These are phyloP conservation scores for Rosa persica DNA, from an alignment of 306 rosid genomes.

Conservation along the genomic window DNA sequence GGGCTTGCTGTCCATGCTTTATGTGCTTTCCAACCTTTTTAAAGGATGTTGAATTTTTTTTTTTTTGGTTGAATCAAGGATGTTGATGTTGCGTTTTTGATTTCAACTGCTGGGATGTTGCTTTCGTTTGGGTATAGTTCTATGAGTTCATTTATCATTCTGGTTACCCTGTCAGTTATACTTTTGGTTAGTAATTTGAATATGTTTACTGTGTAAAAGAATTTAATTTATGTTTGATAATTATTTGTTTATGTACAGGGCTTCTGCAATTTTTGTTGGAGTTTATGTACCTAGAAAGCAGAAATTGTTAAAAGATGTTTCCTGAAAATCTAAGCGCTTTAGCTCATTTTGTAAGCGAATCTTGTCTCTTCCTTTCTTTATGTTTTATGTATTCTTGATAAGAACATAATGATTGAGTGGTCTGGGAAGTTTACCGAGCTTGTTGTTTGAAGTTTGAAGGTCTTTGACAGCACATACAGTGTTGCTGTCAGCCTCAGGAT, in stretches of 20 bases:
- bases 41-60: neutral
- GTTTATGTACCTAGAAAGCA: constrained; percentile 92
- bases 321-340: constrained; percentile 85
- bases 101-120: neutral
- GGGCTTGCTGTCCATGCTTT: too few relatives aligned
- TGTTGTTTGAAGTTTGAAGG: neutral
- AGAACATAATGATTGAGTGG: neutral
- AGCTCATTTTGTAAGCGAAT: constrained; percentile 77
- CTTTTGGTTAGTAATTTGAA: neutral
- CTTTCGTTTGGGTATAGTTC: neutral
- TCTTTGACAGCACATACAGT: neutral
- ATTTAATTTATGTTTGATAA: neutral
- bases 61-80: neutral
- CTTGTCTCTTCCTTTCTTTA: neutral
- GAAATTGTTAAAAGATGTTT: constrained; percentile 64
- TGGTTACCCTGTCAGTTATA: neutral
- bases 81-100: neutral
- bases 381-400: neutral
- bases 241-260: constrained; percentile 54
- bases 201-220: neutral
- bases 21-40: neutral
- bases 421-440: neutral
- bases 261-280: constrained; percentile 91
- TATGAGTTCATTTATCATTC: neutral
- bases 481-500: neutral